Percentiles rank a stretch among this genome's conserved stretches.
These are phyloP conservation scores for Quercus parvula DNA, from an alignment of 306 rosid species.

Conservation along the genomic window DNA sequence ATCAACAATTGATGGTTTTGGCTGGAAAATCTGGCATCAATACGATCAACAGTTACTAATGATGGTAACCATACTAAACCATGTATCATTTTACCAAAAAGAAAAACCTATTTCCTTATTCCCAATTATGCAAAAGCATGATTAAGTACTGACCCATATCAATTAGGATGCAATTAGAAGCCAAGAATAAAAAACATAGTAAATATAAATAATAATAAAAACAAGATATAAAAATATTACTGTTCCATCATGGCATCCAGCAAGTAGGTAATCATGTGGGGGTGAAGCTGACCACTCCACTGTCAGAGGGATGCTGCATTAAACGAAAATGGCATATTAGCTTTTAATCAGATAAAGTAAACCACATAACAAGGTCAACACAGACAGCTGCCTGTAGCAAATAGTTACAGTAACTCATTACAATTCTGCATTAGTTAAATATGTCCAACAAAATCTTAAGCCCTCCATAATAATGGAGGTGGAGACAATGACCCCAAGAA, in stretches of 20 bases:
- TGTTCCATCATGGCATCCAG: slow-evolving; percentile 97
- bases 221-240: slow-evolving; percentile 35
- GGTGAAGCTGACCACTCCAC: slow-evolving; percentile 86
- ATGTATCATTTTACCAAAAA: too few relatives aligned
- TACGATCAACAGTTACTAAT: neutral
- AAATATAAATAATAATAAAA: slow-evolving; percentile 14
- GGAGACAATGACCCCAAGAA: neutral
- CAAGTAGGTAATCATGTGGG: slow-evolving; percentile 75
- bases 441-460: neutral
- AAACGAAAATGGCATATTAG: slow-evolving; percentile 22
- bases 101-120: neutral
- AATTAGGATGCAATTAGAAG: neutral
- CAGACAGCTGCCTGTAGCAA: neutral
- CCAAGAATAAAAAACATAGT: neutral
- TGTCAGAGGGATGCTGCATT: slow-evolving; percentile 79
- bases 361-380: slow-evolving; percentile 7
- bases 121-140: neutral
- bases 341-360: slow-evolving; percentile 15
- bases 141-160: neutral
- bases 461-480: neutral
- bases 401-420: slow-evolving; percentile 15
- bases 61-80: neutral
- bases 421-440: neutral
- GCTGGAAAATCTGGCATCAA: neutral
- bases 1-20: neutral